These are phyloP conservation scores for Erigeron philadelphicus DNA, from an alignment of 140 eudicot species.

Conservation along the genomic window DNA sequence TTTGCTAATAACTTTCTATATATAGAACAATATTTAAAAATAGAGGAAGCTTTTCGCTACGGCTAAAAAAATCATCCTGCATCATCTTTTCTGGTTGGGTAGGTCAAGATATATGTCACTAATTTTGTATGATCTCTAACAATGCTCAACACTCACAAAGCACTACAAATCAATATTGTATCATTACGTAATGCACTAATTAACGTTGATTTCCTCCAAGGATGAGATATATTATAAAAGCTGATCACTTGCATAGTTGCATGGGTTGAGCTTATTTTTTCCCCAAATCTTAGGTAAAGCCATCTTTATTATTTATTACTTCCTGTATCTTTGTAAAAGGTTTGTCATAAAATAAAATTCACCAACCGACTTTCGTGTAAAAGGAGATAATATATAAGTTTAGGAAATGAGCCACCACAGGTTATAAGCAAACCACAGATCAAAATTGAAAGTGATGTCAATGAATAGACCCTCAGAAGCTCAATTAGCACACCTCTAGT, in stretches of 20 bases:
- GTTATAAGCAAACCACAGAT: background rate
- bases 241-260: constrained; percentile 2
- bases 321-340: constrained; percentile 4
- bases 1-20: constrained; percentile 25
- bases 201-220: background rate
- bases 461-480: constrained; percentile 9
- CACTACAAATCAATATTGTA: constrained; percentile 31
- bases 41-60: constrained; percentile 14
- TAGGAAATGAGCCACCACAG: background rate
- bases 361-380: constrained; percentile 13
- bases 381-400: constrained; percentile 13
- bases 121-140: constrained; percentile 24
- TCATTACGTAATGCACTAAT: constrained; percentile 37
- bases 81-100: constrained; percentile 40
- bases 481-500: background rate
- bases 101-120: constrained; percentile 43
- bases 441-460: constrained; percentile 7
- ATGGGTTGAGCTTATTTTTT: constrained; percentile 21
- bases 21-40: constrained; percentile 20
- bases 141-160: constrained; percentile 39
- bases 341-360: background rate
- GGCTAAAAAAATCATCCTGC: constrained; percentile 21
- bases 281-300: constrained; percentile 22
- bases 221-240: constrained; percentile 18
- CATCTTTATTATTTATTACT: constrained; percentile 10